Evolutionary conservation across 1,139 yeast genomes (phyloP).

Genomic region (Candida sanyaensis): DNA sequence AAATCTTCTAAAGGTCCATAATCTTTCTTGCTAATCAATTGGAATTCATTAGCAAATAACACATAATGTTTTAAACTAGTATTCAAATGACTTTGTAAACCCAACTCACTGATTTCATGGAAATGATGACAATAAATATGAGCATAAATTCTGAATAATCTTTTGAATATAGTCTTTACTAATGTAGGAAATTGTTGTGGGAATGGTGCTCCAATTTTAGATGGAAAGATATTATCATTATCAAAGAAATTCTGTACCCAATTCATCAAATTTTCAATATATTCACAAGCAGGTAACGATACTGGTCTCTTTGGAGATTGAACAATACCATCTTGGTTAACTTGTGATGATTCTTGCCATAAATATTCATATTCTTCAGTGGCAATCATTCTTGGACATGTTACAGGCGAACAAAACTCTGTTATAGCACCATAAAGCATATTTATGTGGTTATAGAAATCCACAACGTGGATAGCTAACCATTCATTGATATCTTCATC

Average conservation of each 20-base stretch:
- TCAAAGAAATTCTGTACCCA: slow-evolving; percentile 94
- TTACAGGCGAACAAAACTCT: slow-evolving; percentile 88
- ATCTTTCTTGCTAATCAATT: slow-evolving; percentile 73
- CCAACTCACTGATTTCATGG: slow-evolving; percentile 89
- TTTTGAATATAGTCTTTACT: slow-evolving; percentile 82
- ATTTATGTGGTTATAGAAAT: slow-evolving; percentile 91
- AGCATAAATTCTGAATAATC: slow-evolving; percentile 94
- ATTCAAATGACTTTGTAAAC: slow-evolving; percentile 88
- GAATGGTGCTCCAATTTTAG: slow-evolving; percentile 86
- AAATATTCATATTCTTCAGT: slow-evolving; percentile 94
- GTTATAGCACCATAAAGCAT: slow-evolving; percentile 97
- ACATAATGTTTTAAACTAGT: slow-evolving; percentile 95
- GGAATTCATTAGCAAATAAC: slow-evolving; percentile 81
- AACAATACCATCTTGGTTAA: slow-evolving; percentile 27
- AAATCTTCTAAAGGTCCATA: slow-evolving; percentile 91
- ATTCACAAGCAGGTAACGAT: slow-evolving; percentile 84
- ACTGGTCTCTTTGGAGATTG: slow-evolving; percentile 57
- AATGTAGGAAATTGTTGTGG: slow-evolving; percentile 69
- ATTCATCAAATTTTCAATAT: slow-evolving; percentile 87
- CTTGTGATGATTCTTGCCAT: slow-evolving; percentile 73
- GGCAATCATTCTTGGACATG: slow-evolving; percentile 97
- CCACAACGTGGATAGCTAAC: slow-evolving; percentile 92
- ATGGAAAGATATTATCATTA: slow-evolving; percentile 87
- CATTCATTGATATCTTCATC: slow-evolving; percentile 94
- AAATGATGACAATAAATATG: slow-evolving; percentile 98